A percentile compares a stretch with the other conserved stretches of the same genome.
phyloP scores from a whole-genome alignment of 2,329 filamentous ascomycete species.

The Colletotrichum limetticola region DNA sequence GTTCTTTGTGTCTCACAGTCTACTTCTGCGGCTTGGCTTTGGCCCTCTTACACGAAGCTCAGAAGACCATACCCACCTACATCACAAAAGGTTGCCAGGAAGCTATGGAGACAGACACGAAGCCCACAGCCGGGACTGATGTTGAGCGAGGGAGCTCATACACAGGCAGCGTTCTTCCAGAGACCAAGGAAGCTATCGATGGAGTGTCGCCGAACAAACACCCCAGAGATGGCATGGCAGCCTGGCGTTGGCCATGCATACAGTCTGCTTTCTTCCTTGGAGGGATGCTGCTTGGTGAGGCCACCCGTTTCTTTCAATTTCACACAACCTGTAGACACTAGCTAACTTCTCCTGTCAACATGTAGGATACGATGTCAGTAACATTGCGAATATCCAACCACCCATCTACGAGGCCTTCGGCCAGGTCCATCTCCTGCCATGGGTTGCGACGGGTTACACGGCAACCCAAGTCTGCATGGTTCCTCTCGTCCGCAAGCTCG shows the following conservation, averaged over 20 bases:
- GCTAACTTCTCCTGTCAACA: neutral
- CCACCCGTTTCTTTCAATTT: neutral
- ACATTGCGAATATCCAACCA: constrained; percentile 65
- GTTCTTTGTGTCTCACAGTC: neutral
- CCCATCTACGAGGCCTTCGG: constrained; percentile 65
- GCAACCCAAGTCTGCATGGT: constrained; percentile 47
- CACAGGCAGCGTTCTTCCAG: neutral
- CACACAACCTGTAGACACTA: neutral
- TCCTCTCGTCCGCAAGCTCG: constrained; percentile 47
- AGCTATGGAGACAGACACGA: neutral
- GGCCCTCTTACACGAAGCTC: neutral
- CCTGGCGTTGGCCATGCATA: constrained; percentile 23
- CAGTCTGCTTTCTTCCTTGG: constrained; percentile 9
- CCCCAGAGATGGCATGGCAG: constrained; percentile 14
- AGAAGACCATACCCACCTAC: neutral
- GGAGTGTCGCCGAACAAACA: neutral
- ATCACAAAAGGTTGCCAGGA: neutral
- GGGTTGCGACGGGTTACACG: constrained; percentile 51
- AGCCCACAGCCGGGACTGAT: neutral
- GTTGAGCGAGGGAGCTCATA: neutral
- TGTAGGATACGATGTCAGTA: constrained; percentile 53
- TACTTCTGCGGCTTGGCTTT: neutral
- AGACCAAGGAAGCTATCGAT: neutral
- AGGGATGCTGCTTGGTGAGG: constrained; percentile 22
- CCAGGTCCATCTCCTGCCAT: constrained; percentile 49